These are phyloP conservation scores for Cystobasidiopsis lactophilus DNA, from an alignment of 768 basidiomycete genomes.

Conservation along the genomic window DNA sequence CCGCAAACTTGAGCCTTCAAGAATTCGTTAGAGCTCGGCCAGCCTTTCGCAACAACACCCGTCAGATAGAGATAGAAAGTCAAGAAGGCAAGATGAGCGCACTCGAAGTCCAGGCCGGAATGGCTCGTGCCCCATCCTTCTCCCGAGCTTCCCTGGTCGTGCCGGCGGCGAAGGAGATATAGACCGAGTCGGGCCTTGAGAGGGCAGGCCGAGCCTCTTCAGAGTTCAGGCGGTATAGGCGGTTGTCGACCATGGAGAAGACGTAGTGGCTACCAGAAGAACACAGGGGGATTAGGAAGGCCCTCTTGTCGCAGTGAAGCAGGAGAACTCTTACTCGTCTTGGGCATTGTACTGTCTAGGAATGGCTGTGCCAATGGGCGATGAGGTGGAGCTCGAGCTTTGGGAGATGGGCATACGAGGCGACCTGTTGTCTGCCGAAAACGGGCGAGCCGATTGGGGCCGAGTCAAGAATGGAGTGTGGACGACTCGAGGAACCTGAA, in stretches of 20 bases:
- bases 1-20: conserved; percentile 11
- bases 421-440: too few relatives aligned
- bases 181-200: neutral
- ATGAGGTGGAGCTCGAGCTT: neutral
- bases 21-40: neutral
- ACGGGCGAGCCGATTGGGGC: too few relatives aligned
- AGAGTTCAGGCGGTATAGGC: conserved; percentile 6
- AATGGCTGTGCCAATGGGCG: neutral
- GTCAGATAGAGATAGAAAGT: too few relatives aligned
- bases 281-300: too few relatives aligned
- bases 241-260: conserved; percentile 4
- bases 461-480: too few relatives aligned
- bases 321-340: neutral
- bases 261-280: conserved; percentile 7
- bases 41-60: neutral
- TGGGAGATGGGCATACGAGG: neutral
- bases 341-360: neutral
- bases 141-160: conserved; percentile 8
- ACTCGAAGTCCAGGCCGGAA: conserved; percentile 9
- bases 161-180: conserved; percentile 5
- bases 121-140: conserved; percentile 8
- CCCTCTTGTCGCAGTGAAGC: too few relatives aligned
- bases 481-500: too few relatives aligned
- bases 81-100: too few relatives aligned
- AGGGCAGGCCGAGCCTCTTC: conserved; percentile 1